Base-by-base conservation (phyloP, 495 filamentous ascomycete genomes). In the Neurospora terricola region DNA sequence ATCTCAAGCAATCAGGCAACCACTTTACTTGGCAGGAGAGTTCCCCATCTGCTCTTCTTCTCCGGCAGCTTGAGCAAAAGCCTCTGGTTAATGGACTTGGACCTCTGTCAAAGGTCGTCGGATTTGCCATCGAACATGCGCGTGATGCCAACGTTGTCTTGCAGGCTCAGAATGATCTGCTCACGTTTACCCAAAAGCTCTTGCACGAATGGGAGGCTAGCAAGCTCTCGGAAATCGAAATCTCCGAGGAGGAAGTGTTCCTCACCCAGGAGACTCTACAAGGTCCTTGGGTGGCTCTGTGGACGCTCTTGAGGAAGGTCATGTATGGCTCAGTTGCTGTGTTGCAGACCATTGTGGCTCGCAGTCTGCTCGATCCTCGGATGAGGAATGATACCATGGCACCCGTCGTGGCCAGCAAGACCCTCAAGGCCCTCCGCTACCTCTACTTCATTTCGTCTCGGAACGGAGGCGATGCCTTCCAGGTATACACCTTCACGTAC, bases 361-460 rank as follows among this genome's bases (percentile, higher is more conserved):
- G 94, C 42, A 88, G 83, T 36, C 79, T 85, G 23, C 75, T 85
- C 69, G 83, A 88, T 70, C 78, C 78, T 12, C 74, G 73, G 70
- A 80, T 90, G 45, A 79, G 81, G 42, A 81, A 81, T 59, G 80
- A 82, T 73, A 69, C 62, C 75, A 86, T 87, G 69, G 93, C 91
- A 0, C 92, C 94, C 1, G 84, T 86, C 30, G 82, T 97, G 37
- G 93, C 92, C 43, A 87, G 90, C 40, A 92, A 94, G 82, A 85
- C 91, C 8, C 89, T 99, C 37, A 88, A 92, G 69, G 90, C 88
- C 18, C 90, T 99, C 42, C 89, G 93, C 54, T 92, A 93, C 77
- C 82, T 98, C 27, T 93, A 93, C 78, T 99, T 98, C 77, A 88
- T 98, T 72, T 93, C 94, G 2, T 92, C 91, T 18, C 89, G 93